A percentile compares a stretch with the other conserved stretches of the same genome.
These are phyloP conservation scores for Ganoderma resinaceum DNA, from an alignment of 1,284 basidiomycete species.

Conservation along the genomic window DNA sequence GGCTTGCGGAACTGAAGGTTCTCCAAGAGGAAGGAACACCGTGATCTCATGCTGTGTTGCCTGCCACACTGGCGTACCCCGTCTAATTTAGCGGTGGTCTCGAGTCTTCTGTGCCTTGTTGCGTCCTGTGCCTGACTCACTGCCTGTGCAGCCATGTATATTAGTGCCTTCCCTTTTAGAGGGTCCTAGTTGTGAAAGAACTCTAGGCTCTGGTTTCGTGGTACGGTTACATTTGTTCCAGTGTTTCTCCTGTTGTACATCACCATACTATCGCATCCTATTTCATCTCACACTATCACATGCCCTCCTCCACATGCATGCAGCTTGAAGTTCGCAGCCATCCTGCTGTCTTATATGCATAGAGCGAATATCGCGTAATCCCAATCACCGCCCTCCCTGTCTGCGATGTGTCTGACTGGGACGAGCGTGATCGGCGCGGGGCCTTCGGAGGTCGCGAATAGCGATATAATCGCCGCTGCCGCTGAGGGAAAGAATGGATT, in stretches of 20 bases:
- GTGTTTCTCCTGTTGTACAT: constrained; percentile 26
- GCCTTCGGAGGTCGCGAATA: constrained; percentile 24
- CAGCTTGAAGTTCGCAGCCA: background rate
- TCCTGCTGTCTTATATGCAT: constrained; percentile 26
- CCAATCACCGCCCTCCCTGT: constrained; percentile 54
- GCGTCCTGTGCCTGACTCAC: background rate
- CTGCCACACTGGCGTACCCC: constrained; percentile 24
- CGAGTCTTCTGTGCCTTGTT: background rate
- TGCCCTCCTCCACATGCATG: background rate
- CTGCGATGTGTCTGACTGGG: constrained; percentile 60
- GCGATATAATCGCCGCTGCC: constrained; percentile 10
- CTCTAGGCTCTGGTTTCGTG: constrained; percentile 3
- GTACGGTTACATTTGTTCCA: background rate
- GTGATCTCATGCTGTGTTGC: constrained; percentile 33
- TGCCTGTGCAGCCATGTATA: background rate
- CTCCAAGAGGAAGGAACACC: constrained; percentile 65
- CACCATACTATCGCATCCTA: constrained; percentile 16
- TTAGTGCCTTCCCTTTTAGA: background rate
- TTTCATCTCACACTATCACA: constrained; percentile 29
- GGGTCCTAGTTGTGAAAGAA: constrained; percentile 18
- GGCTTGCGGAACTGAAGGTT: constrained; percentile 80
- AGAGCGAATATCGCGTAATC: constrained; percentile 62
- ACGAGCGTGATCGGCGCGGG: constrained; percentile 58
- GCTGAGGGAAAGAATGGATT: constrained; percentile 13
- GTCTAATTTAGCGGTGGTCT: background rate